Evolutionary conservation across 1,284 basidiomycete species (phyloP), one percentile per base, ranked within the genome.

Genomic region (Cerioporus squamosus): DNA sequence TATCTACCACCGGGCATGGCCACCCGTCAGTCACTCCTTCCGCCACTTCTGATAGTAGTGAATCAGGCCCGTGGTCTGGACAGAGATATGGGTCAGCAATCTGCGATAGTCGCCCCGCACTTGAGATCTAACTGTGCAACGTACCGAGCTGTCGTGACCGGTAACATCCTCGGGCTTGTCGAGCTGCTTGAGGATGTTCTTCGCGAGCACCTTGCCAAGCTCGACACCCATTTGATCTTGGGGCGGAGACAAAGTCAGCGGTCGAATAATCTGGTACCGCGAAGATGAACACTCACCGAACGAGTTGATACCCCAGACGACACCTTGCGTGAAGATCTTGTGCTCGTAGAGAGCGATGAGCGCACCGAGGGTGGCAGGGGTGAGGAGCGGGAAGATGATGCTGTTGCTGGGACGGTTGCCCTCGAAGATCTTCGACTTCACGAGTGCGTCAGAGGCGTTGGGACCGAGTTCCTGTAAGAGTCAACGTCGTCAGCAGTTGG

Each of bases 261-360:
- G 29, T 10, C 29, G 29, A 29, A 29, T 10, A 29, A 1, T 10
- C 29, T 29, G n/a, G n/a, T n/a, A n/a, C n/a, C n/a, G 9, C 29
- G 29, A 7, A 29, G 6, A 29, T 10, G 3, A 2, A 4, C 3
- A 70, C 84, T 39, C 54, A 93, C 91, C 94, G 74, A 93, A 99
- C 10, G 94, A 97, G 83, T 99, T 99, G 82, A 99, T 97, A 46
- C 94, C 93, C 96, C 96, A 98, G 63, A 98, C 84, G 50, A 93
- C 91, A 71, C 97, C 97, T 76, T 99, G 97, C 0, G 93, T 91
- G 75, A 98, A 97, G 73, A 99, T 98, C 85, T 99, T 99, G 84
- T 99, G 97, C 79, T 99, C 97, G 74, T 97, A 97, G 65, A 97
- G 71, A n/a, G 91, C 93, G 70, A 97, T 90, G 51, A 97, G 78